Base-by-base conservation (phyloP, 2,329 filamentous ascomycete species). In the Coniochaeta pulveracea region DNA sequence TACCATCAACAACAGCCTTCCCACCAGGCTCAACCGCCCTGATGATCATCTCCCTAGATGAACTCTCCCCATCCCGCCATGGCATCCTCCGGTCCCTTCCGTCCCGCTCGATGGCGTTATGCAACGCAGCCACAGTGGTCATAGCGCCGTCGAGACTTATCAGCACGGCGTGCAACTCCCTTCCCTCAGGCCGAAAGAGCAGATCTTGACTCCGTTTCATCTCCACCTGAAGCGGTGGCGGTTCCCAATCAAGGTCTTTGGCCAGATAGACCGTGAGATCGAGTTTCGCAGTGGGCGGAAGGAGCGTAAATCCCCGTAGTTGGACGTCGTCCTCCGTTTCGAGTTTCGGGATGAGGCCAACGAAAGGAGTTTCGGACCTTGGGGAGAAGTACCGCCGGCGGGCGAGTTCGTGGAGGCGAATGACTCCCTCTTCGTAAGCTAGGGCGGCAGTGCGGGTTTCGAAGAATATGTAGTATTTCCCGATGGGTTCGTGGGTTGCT, bases 401-500 rank as follows among this genome's bases (percentile, higher is more conserved):
- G 44, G 45, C 32, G 38, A 42, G 33, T 39, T 42, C 9, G 42
- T 72, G 68, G 11, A 80, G 55, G 5, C 66, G 57, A 7, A 53
- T 47, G 1, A 67, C 63, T 38, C 75, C 69, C 16, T 63, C 58
- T 34, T 70, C 65, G 52, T 83, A 88, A 25, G 69, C 62, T 6
- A 59, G 50, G 1, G 81, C 80, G 10, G 75, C 69, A n/a, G 61
- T 56, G 12, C 58, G 48, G 15, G 61, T 68, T 39, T 69, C 61
- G 60, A 88, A 89, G 35, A 83, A 62, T 35, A 89, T 58, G 54
- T 72, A 77, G 57, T 86, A 88, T 45, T 66, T 66, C 37, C 73
- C 76, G 2, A 70, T 54, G 4, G 75, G 70, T 37, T 73, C 70
- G 32, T 84, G 64, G 8, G 77, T 83, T 36, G 62, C 51, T 4